These are phyloP conservation scores for Penicillium concentricum DNA, from an alignment of 2,329 filamentous ascomycete genomes.

Conservation along the genomic window DNA sequence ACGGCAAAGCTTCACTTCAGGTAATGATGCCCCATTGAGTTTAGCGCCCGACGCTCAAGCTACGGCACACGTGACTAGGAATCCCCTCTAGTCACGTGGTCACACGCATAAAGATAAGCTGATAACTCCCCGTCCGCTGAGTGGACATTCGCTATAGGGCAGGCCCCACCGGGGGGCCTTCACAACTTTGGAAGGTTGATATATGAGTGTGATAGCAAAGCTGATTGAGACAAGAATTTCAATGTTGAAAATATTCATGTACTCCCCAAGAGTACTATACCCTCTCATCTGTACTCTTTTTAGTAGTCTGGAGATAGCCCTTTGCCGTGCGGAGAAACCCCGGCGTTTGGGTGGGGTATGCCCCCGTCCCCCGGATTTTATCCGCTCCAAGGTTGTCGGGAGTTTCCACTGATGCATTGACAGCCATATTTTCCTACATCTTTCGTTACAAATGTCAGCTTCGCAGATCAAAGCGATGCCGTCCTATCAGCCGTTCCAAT, in stretches of 20 bases:
- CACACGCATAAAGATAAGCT: neutral
- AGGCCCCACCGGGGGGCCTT: neutral
- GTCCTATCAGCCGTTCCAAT: conserved; percentile 42
- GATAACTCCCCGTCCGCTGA: neutral
- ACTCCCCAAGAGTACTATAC: neutral
- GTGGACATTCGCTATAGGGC: neutral
- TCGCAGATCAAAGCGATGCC: conserved; percentile 2
- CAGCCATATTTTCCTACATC: neutral
- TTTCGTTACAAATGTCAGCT: neutral
- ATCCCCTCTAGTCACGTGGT: too few relatives aligned
- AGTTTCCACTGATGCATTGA: conserved; percentile 1
- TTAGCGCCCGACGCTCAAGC: too few relatives aligned
- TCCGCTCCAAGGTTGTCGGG: neutral
- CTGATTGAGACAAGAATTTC: neutral
- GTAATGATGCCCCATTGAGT: too few relatives aligned
- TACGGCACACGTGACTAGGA: too few relatives aligned
- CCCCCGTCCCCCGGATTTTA: conserved; percentile 3
- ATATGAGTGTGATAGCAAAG: neutral
- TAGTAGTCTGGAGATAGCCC: too few relatives aligned
- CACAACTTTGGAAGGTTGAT: neutral
- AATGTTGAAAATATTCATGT: neutral
- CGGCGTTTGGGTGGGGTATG: conserved; percentile 2
- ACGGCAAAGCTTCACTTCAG: too few relatives aligned
- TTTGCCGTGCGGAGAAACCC: conserved; percentile 1
- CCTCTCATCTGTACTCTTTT: neutral